These are phyloP conservation scores for Cercospora nicotianae DNA, from an alignment of 2,329 filamentous ascomycete species.

Conservation along the genomic window DNA sequence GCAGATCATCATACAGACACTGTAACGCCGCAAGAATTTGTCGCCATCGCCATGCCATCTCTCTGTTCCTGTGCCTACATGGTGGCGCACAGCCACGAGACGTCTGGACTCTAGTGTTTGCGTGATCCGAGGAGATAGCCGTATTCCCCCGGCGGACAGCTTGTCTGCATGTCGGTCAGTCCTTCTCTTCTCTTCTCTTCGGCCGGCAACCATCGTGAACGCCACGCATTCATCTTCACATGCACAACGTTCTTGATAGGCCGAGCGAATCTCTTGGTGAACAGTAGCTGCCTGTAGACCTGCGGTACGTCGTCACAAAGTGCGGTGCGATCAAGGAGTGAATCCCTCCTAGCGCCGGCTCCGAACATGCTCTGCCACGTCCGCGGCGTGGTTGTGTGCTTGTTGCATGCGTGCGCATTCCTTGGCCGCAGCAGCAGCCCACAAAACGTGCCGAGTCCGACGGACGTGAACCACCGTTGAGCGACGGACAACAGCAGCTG, in stretches of 20 bases:
- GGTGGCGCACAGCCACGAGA: background rate
- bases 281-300: background rate
- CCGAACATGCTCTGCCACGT: background rate
- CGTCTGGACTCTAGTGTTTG: background rate
- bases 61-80: background rate
- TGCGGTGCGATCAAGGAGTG: background rate
- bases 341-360: background rate
- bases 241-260: background rate
- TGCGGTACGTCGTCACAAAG: background rate
- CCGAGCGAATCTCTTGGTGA: too few species aligned
- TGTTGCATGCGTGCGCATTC: background rate
- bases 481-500: background rate
- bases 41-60: background rate
- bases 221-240: background rate
- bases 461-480: background rate
- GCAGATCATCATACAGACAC: background rate
- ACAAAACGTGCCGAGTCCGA: constrained; percentile 1
- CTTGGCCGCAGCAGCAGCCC: constrained; percentile 3
- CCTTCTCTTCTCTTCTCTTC: background rate
- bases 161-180: background rate
- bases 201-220: background rate
- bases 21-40: background rate
- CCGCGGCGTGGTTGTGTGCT: background rate
- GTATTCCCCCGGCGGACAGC: background rate
- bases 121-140: background rate